Conservation (phyloP, 371 early-diverging fungal species). For the Chytridiales sp. region DNA sequence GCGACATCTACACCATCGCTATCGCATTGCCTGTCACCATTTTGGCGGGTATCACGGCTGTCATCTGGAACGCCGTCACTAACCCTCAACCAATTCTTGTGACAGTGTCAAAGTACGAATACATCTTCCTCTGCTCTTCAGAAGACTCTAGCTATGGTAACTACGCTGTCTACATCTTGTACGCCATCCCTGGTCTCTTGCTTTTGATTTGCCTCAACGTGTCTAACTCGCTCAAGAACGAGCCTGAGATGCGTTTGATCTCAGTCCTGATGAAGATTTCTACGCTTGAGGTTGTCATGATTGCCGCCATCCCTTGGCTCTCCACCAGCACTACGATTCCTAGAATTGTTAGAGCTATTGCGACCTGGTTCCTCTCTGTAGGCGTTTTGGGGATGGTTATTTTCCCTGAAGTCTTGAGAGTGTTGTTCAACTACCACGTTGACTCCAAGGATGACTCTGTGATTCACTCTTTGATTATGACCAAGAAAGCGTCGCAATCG, state of each 20-base stretch:
- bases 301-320: constrained; percentile 14
- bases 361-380: neutral
- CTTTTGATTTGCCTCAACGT: constrained; percentile 4
- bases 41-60: neutral
- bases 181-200: constrained; percentile 9
- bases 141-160: neutral
- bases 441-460: no score
- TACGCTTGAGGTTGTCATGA: neutral
- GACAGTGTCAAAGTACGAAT: constrained; percentile 8
- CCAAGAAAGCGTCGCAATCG: no score
- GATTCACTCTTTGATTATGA: no score
- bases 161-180: constrained; percentile 10
- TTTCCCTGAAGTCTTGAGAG: no score
- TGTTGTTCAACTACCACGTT: no score
- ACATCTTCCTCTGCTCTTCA: neutral
- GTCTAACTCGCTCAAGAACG: constrained; percentile 11
- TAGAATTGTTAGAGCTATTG: neutral
- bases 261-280: constrained; percentile 17
- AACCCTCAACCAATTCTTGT: neutral
- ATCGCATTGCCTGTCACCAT: neutral
- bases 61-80: neutral
- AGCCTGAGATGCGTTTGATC: constrained; percentile 3
- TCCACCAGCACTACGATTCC: constrained; percentile 9
- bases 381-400: no score
- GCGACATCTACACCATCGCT: neutral